These are phyloP conservation scores for Xylaria sp. DNA, from an alignment of 2,329 filamentous ascomycete genomes.

Conservation along the genomic window DNA sequence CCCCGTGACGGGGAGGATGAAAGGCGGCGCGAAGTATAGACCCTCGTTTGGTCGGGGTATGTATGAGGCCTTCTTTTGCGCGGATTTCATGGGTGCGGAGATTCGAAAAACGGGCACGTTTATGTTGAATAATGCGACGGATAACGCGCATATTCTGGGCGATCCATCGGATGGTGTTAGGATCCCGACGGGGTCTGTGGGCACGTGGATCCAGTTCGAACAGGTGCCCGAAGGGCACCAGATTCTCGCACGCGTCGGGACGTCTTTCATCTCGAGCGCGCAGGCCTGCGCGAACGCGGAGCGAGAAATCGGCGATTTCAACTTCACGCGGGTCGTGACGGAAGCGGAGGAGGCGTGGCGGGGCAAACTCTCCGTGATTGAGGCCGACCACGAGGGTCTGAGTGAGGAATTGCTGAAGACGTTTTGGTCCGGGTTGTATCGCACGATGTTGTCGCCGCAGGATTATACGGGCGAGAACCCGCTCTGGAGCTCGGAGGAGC, in stretches of 20 bases:
- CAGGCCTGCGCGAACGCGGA: constrained; percentile 67
- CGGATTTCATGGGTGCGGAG: constrained; percentile 51
- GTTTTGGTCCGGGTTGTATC: constrained; percentile 68
- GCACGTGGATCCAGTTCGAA: constrained; percentile 60
- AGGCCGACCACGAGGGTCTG: constrained; percentile 50
- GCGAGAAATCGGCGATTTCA: constrained; percentile 58
- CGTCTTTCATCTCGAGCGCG: constrained; percentile 63
- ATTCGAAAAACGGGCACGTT: constrained; percentile 55
- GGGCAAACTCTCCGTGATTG: constrained; percentile 56
- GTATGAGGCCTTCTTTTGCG: constrained; percentile 56
- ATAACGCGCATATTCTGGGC: constrained; percentile 23
- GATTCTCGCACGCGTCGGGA: constrained; percentile 64
- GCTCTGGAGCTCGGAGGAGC: constrained; percentile 61
- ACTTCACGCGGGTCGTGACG: constrained; percentile 53
- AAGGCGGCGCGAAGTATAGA: constrained; percentile 53
- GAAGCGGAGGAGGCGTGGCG: constrained; percentile 56
- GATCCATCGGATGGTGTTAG: constrained; percentile 30
- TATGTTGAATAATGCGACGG: constrained; percentile 41
- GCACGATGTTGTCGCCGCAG: constrained; percentile 64
- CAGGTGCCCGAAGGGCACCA: constrained; percentile 35
- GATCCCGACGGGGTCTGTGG: constrained; percentile 38
- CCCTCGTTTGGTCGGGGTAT: constrained; percentile 57
- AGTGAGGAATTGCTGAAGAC: constrained; percentile 53
- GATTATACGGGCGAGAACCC: constrained; percentile 73
- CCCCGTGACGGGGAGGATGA: constrained; percentile 47